phyloP scores from a whole-genome alignment of 73 alveolate species.

The Paramecium pentaurelia region DNA sequence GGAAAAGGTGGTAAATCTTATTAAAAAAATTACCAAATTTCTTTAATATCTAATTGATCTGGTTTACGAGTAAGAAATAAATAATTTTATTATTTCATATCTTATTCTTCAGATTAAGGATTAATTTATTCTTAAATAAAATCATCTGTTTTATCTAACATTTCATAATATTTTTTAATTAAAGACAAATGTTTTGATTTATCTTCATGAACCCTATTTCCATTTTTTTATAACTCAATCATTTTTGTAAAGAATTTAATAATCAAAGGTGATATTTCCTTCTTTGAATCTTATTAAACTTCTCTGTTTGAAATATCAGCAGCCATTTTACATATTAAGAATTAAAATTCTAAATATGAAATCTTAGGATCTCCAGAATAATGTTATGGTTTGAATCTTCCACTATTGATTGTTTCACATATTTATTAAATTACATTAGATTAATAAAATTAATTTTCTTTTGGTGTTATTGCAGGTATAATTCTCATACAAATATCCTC shows the following conservation, averaged over 20 bases:
- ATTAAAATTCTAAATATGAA: conserved; percentile 10
- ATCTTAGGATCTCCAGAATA: conserved; percentile 19
- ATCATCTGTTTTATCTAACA: neutral
- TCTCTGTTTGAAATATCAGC: neutral
- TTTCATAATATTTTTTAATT: neutral
- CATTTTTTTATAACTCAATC: neutral
- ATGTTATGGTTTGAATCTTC: neutral
- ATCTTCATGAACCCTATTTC: neutral
- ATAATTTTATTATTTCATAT: conserved; percentile 16
- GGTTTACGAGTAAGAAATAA: neutral
- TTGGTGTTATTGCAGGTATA: neutral
- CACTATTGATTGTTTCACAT: neutral
- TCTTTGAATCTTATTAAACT: neutral
- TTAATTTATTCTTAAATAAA: neutral
- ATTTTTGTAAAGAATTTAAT: neutral
- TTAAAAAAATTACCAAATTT: neutral
- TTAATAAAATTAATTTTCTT: neutral
- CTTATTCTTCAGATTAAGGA: neutral
- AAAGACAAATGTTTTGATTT: neutral
- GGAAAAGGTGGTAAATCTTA: conserved; percentile 3
- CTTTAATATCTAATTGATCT: conserved; percentile 1
- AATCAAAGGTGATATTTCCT: neutral
- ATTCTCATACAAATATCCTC: conserved; percentile 39
- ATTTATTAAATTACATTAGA: neutral
- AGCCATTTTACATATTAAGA: neutral